Percentiles rank a stretch among this genome's conserved stretches.
phyloP scores from a whole-genome alignment of 352 stramenopile species.

The Pythium phragmitis region DNA sequence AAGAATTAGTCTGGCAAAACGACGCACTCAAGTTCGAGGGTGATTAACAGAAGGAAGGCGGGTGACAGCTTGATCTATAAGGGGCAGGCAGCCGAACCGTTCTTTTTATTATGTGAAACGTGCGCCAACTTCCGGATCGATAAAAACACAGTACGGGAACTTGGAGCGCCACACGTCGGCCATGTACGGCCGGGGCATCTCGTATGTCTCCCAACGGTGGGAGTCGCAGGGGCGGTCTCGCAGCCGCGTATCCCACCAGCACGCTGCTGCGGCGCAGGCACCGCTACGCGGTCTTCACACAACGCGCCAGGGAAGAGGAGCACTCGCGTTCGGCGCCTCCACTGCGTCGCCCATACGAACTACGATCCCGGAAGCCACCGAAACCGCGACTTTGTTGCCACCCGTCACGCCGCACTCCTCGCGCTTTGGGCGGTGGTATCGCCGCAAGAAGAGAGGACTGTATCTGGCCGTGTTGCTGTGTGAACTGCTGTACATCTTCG shows the following conservation, averaged over 20 bases:
- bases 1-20: too few species aligned
- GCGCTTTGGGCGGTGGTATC: constrained; percentile 15
- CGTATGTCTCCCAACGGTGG: constrained; percentile 23
- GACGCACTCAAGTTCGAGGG: too few species aligned
- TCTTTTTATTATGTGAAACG: too few species aligned
- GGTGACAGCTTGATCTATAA: too few species aligned
- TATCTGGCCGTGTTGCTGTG: constrained; percentile 27
- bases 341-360: too few species aligned
- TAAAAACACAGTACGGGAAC: neutral
- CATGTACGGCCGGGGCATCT: constrained; percentile 27
- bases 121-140: too few species aligned
- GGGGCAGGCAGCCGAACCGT: too few species aligned
- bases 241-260: constrained; percentile 5
- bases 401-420: neutral
- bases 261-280: neutral
- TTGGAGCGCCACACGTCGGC: neutral
- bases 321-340: too few species aligned
- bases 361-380: neutral
- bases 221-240: constrained; percentile 12
- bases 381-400: neutral
- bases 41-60: too few species aligned
- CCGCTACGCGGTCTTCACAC: neutral
- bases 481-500: constrained; percentile 43
- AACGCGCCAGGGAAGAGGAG: neutral
- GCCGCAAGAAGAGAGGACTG: constrained; percentile 15